phyloP scores from a whole-genome alignment of 75 land plant species.

The Selaginella moellendorffii region DNA sequence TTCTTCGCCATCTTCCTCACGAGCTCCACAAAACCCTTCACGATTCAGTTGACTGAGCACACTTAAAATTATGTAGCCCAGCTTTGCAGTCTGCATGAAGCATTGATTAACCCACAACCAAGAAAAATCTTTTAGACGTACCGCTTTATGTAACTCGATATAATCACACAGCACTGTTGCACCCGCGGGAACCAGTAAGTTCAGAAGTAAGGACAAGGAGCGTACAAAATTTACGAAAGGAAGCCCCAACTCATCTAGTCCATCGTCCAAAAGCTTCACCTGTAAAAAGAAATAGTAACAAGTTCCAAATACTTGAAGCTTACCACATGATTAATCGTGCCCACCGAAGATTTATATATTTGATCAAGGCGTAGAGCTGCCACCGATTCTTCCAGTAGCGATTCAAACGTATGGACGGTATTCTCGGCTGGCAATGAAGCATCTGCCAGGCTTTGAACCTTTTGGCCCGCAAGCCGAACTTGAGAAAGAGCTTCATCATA shows the following conservation, averaged over 20 bases:
- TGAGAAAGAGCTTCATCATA: conserved; percentile 16
- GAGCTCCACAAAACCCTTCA: conserved; percentile 48
- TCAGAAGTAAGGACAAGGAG: conserved; percentile 24
- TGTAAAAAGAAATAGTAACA: conserved; percentile 9
- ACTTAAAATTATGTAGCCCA: conserved; percentile 37
- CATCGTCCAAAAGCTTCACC: conserved; percentile 21
- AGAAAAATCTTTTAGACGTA: conserved; percentile 17
- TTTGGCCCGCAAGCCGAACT: conserved; percentile 26
- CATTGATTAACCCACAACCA: neutral
- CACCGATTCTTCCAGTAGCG: conserved; percentile 17
- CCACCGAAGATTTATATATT: conserved; percentile 11
- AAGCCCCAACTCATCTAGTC: conserved; percentile 7
- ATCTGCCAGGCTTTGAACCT: conserved; percentile 9
- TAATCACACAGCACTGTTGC: conserved; percentile 46
- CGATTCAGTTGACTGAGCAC: conserved; percentile 41
- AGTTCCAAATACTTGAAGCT: conserved; percentile 1
- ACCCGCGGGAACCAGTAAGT: conserved; percentile 32
- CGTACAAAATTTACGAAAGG: conserved; percentile 14
- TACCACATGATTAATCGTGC: conserved; percentile 7
- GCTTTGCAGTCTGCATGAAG: conserved; percentile 6
- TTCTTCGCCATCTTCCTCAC: conserved; percentile 29
- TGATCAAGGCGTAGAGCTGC: conserved; percentile 29
- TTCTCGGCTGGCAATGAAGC: neutral
- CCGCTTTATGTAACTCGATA: conserved; percentile 45
- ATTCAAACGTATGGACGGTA: conserved; percentile 30